Percentiles rank a stretch among this genome's conserved stretches.
Evolutionary conservation across 768 basidiomycete genomes (phyloP).

Genomic region (Kwoniella europaea): DNA sequence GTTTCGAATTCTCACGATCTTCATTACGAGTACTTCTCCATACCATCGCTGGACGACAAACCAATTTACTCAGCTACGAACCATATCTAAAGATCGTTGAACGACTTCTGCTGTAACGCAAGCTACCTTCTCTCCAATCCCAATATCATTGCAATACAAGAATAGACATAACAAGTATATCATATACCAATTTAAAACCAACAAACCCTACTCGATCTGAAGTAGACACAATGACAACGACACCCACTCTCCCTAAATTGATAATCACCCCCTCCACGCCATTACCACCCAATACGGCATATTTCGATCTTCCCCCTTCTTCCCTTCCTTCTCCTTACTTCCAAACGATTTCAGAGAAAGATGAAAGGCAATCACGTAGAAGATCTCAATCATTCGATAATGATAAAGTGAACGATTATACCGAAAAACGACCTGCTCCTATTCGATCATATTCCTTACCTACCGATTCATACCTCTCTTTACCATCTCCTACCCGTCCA

Average conservation of each 20-base stretch:
- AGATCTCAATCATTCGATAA: not conserved
- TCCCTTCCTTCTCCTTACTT: constrained; percentile 11
- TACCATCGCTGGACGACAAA: not conserved
- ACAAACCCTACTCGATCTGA: too few relatives aligned
- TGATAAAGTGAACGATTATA: not conserved
- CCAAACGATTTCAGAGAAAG: not conserved
- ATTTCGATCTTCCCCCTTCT: not conserved
- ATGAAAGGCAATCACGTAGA: not conserved
- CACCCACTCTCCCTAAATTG: constrained; percentile 11
- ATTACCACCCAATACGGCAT: not conserved
- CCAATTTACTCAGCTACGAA: not conserved
- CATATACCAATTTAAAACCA: not conserved
- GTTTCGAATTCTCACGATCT: not conserved
- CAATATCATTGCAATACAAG: too few relatives aligned
- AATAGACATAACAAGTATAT: too few relatives aligned
- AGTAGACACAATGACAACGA: not conserved
- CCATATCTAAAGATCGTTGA: not conserved
- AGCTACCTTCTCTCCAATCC: too few relatives aligned
- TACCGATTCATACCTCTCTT: constrained; percentile 3
- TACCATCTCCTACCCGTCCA: constrained; percentile 1
- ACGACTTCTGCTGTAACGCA: not conserved
- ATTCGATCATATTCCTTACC: constrained; percentile 5
- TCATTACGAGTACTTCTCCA: not conserved
- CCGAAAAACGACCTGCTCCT: not conserved
- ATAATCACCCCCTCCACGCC: constrained; percentile 35